Evolutionary conservation across 108 stramenopile genomes (phyloP), one percentile per base, ranked within the genome.

Genomic region (Aurantiochytrium sp.): DNA sequence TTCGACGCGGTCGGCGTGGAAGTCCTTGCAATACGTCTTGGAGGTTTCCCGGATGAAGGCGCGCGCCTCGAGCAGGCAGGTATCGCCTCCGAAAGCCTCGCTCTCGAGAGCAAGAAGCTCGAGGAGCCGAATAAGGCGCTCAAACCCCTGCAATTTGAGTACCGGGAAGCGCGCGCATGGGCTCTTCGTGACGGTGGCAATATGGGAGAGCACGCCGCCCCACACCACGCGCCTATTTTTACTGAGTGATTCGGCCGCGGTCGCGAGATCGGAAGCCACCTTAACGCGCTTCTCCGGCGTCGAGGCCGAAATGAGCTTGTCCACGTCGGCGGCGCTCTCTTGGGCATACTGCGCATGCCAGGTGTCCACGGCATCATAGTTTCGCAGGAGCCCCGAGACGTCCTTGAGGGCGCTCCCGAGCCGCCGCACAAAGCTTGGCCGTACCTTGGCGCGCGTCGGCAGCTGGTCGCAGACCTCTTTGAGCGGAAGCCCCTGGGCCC

Each of bases 11-110:
- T 81, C 73, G 27, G 39, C 45, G 45, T 81, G 73, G 24, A 81
- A 81, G 73, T 81, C 73, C 32, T 81, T 81, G 3, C 36, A 37
- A 48, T 81, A 81, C 24, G 73, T 48, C 24, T 81, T 81, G 36
- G 42, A 37, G 12, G 45, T 41, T 24, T 81, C 73, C 39, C 73
- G 73, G 39, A 48, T 48, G 24, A 81, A 81, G 27, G 73, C 73
- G 1, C 73, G 73, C 42, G 45, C 73, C 73, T 81, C 73, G n/a
- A 81, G 30, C 21, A 81, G 12, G 24, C 73, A 81, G 2, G 36
- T 81, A 24, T 81, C 73, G 24, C 73, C 73, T 0, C 73, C 73
- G 2, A 81, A 81, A 24, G 39, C 73, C 45, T 81, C 42, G 27
- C 73, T 48, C 27, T 48, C 73, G 6, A 81, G 6, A 37, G 42